Evolutionary conservation across 805 yeast genomes (phyloP).

Genomic region (Metschnikowia orientalis): DNA sequence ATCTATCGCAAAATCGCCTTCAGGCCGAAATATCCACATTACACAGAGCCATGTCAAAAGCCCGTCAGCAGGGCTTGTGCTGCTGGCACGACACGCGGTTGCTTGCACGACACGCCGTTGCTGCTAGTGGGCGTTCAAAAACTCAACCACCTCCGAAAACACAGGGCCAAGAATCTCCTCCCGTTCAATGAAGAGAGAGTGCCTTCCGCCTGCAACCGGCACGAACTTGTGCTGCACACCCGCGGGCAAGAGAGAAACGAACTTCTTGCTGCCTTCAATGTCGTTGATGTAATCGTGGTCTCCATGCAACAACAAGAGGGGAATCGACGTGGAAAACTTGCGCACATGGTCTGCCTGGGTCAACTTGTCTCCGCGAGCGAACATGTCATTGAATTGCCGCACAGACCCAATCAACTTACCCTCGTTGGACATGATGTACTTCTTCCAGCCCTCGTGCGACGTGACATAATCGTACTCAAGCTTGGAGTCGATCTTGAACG

Average conservation of each 20-base stretch:
- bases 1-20: no score
- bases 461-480: conserved; percentile 54
- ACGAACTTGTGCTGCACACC: conserved; percentile 29
- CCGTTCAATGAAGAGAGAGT: conserved; percentile 44
- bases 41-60: no score
- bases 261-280: conserved; percentile 42
- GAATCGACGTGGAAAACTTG: conserved; percentile 35
- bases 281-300: conserved; percentile 59
- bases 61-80: no score
- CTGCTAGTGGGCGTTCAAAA: conserved; percentile 17
- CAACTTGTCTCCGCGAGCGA: conserved; percentile 56
- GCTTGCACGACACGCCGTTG: no score
- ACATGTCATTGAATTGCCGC: conserved; percentile 58
- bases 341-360: conserved; percentile 33
- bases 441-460: conserved; percentile 41
- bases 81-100: no score
- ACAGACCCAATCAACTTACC: conserved; percentile 46
- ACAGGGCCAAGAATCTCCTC: conserved; percentile 37
- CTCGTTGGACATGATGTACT: conserved; percentile 40
- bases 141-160: conserved; percentile 35
- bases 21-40: no score
- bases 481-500: conserved; percentile 50
- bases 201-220: conserved; percentile 35
- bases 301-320: conserved; percentile 61
- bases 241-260: conserved; percentile 31